Percentiles rank a stretch among this genome's conserved stretches.
phyloP scores from a whole-genome alignment of 2,329 filamentous ascomycete genomes.

The Scedosporium dehoogii region DNA sequence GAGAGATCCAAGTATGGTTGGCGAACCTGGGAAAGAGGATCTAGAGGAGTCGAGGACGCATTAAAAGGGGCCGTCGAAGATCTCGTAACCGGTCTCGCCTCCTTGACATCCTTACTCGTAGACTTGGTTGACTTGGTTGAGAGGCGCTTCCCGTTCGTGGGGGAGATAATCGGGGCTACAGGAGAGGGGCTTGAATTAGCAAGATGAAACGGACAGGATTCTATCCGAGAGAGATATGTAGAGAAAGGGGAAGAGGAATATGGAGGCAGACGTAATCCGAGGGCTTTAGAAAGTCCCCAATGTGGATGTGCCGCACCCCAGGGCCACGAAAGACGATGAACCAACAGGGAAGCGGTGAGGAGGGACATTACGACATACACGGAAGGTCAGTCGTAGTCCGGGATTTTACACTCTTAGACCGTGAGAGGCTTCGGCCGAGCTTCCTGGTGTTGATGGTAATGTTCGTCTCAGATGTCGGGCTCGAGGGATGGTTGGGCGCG shows the following conservation, averaged over 20 bases:
- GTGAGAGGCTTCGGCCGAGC: not conserved
- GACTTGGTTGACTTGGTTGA: slow-evolving; percentile 1
- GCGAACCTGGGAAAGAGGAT: slow-evolving; percentile 20
- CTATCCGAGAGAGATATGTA: not conserved
- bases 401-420: not conserved
- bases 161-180: not conserved
- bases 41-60: slow-evolving; percentile 13
- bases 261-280: not conserved
- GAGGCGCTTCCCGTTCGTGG: slow-evolving; percentile 6
- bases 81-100: slow-evolving; percentile 10
- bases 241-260: too few species aligned
- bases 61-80: slow-evolving; percentile 10
- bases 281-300: not conserved
- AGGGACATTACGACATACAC: not conserved
- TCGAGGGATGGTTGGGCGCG: not conserved
- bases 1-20: not conserved
- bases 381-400: not conserved
- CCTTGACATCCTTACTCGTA: slow-evolving; percentile 4
- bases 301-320: too few species aligned
- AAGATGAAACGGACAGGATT: not conserved
- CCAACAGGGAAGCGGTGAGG: not conserved
- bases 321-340: not conserved
- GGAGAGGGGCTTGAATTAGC: not conserved
- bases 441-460: not conserved
- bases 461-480: not conserved